Evolutionary conservation across 2,329 filamentous ascomycete genomes (phyloP), one percentile per base, ranked within the genome.

Genomic region (Neonectria faginata): DNA sequence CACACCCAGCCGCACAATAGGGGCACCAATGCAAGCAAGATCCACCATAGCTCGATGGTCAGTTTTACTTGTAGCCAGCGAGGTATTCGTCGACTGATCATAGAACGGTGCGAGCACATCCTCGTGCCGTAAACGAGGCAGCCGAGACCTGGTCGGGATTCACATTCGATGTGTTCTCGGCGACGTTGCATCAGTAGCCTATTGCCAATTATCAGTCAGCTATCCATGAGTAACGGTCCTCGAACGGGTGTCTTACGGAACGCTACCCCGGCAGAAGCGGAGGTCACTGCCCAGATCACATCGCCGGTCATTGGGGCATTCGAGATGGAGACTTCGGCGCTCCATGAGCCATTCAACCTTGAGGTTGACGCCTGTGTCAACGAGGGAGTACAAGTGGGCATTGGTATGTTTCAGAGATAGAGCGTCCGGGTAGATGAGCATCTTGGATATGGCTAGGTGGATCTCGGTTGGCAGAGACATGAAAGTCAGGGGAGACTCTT

Each of bases 261-360:
- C 84, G 60, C 84, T 88, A 2, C 87, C 87, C 41, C 86, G 79
- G 69, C 87, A 90, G 76, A 90, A 90, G 29, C 82, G 80, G 51
- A 86, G 73, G 70, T 90, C 88, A 65, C 85, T 89, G 4, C 86
- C 82, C 31, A 90, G 73, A 66, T 89, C 87, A 65, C 87, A 90
- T 12, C 81, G 78, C 58, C 78, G 78, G 66, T 87, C 81, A 60
- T 87, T 88, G 5, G 89, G 91, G 69, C 89, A 91, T 68, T 91
- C 86, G 9, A 92, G 83, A 62, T 90, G 88, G 39, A 89, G 80
- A 50, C 80, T 84, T 18, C 88, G 84, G 12, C 90, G 85, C 69
- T 90, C 84, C 63, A 92, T 82, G 5, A 92, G 81, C 91, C 91
- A 93, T 62, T 86, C 85, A 12, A 92, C 85, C 74, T 92, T 92